Evolutionary conservation across 139 green algal species (phyloP).

Genomic region (Ettlia oleoabundans): DNA sequence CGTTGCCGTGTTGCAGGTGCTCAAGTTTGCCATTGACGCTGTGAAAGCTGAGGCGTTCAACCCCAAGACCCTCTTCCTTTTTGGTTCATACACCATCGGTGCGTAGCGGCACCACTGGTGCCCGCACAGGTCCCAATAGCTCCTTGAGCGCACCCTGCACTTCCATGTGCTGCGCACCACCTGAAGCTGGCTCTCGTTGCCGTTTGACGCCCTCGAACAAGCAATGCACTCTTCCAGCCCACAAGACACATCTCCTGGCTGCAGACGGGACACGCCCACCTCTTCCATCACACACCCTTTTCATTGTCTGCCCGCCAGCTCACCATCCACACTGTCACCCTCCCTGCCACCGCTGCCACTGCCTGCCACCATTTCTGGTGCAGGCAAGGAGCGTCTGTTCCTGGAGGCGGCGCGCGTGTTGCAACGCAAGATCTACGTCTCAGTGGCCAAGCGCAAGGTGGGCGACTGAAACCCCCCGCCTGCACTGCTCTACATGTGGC

Average conservation of each 20-base stretch:
- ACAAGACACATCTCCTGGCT: too few species aligned
- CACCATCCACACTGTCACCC: background rate
- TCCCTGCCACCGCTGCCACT: background rate
- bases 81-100: conserved; percentile 64
- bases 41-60: conserved; percentile 86
- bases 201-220: too few species aligned
- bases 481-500: too few species aligned
- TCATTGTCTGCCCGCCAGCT: background rate
- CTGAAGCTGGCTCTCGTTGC: too few species aligned
- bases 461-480: too few species aligned
- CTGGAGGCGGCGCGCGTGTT: conserved; percentile 78
- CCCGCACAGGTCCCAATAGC: too few species aligned
- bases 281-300: background rate
- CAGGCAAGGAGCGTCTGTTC: conserved; percentile 90
- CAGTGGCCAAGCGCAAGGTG: conserved; percentile 65
- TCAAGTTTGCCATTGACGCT: conserved; percentile 74
- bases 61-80: conserved; percentile 85
- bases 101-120: too few species aligned
- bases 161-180: too few species aligned
- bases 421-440: conserved; percentile 80
- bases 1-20: conserved; percentile 66
- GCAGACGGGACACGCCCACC: background rate
- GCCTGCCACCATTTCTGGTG: too few species aligned
- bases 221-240: too few species aligned
- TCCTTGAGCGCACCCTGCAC: too few species aligned